These are phyloP conservation scores for Lasiodiplodia citricola DNA, from an alignment of 2,329 filamentous ascomycete species.

Conservation along the genomic window DNA sequence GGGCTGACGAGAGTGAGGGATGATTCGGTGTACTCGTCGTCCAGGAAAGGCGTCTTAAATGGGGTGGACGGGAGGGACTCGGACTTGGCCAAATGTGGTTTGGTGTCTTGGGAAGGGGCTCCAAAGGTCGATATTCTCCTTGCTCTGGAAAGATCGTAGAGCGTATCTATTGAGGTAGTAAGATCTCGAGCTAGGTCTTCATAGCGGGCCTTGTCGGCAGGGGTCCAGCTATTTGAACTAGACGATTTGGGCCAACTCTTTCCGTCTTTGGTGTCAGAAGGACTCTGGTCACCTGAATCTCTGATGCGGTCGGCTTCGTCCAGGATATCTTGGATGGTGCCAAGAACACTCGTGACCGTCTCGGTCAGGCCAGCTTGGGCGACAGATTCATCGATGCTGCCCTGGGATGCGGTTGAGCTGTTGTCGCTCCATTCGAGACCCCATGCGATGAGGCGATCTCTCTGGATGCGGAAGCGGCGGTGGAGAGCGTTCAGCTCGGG, in stretches of 20 bases:
- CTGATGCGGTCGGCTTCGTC: conserved; percentile 77
- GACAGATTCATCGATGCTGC: conserved; percentile 74
- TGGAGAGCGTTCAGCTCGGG: conserved; percentile 75
- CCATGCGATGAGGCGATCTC: conserved; percentile 79
- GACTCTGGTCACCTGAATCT: conserved; percentile 51
- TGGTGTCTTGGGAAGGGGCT: neutral
- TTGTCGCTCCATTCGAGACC: conserved; percentile 82
- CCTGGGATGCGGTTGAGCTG: conserved; percentile 58
- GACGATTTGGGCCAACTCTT: conserved; percentile 44
- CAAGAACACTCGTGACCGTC: conserved; percentile 78
- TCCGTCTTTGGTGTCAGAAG: conserved; percentile 43
- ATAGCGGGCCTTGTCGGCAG: conserved; percentile 74
- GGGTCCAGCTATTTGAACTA: conserved; percentile 51
- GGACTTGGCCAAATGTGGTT: conserved; percentile 11
- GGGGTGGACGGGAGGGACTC: conserved; percentile 12
- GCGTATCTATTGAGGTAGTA: conserved; percentile 77
- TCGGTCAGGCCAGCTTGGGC: conserved; percentile 73
- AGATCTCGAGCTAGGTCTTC: conserved; percentile 76
- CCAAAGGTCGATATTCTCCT: conserved; percentile 47
- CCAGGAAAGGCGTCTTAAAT: conserved; percentile 17
- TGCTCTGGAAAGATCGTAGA: conserved; percentile 76
- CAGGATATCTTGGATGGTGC: conserved; percentile 79
- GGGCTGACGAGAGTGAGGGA: conserved; percentile 52
- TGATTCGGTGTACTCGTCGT: conserved; percentile 41
- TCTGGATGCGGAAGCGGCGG: conserved; percentile 79